Evolutionary conservation across 176 grass and related monocot species (phyloP).

Genomic region (Oryza meyeriana): DNA sequence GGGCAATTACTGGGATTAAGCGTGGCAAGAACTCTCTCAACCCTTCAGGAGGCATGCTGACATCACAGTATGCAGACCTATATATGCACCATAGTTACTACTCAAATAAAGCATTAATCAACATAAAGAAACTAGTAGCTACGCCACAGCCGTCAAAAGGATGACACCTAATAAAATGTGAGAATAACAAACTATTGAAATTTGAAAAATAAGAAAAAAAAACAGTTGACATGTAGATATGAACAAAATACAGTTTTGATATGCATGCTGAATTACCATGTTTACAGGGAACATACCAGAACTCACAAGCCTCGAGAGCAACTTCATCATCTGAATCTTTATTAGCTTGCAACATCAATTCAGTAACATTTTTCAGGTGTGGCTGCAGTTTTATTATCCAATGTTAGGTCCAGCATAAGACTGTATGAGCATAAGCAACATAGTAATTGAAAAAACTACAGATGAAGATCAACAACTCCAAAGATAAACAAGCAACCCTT

Average conservation of each 20-base stretch:
- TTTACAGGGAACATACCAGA: constrained; percentile 61
- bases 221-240: background rate
- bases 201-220: background rate
- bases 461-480: background rate
- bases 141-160: background rate
- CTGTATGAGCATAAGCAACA: constrained; percentile 12
- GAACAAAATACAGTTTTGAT: background rate
- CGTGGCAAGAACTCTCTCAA: constrained; percentile 75
- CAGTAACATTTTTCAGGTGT: constrained; percentile 85
- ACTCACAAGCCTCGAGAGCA: constrained; percentile 91
- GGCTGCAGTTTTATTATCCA: constrained; percentile 55
- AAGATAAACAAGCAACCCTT: background rate
- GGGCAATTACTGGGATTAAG: constrained; percentile 68
- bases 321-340: constrained; percentile 95
- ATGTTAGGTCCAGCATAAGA: constrained; percentile 33
- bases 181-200: background rate
- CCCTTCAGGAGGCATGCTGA: constrained; percentile 83
- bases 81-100: constrained; percentile 28
- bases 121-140: background rate
- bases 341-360: constrained; percentile 90
- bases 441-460: background rate
- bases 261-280: background rate
- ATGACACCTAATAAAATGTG: background rate
- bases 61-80: constrained; percentile 95
- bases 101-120: constrained; percentile 12